Base-by-base conservation (phyloP, 176 grass and related monocot species). In the Leersia perrieri region DNA sequence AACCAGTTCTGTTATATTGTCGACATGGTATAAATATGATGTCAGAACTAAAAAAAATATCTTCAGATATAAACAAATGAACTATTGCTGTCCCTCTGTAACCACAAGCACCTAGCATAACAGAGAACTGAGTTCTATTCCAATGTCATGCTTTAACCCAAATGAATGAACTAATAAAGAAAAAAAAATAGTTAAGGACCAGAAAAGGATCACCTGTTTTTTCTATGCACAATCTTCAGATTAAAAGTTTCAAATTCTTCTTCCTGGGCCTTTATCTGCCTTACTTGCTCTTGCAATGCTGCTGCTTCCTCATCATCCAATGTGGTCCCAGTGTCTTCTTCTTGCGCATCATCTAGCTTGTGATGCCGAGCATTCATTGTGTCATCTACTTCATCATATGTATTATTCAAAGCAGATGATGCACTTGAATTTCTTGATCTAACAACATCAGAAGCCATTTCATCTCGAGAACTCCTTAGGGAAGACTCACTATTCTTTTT, bases 241-340 rank as follows among this genome's bases (percentile, higher is more conserved):
- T 95, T 89, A 76, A 99, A 99, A 28, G 87, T 99, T 83, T 99
- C 93, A 84, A 99, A 99, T 66, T 99, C 97, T 75, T 99, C 97
- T 73, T 95, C 97, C 75, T 99, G 97, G 10, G 80, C 84, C 75
- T 91, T 99, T 85, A 99, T 95, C 82, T 99, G 97, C 76, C 90
- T 95, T 49, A 99, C 76, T 90, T 99, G 97, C 81, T 99, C 93
- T 86, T 99, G 97, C 87, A 99, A 91, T 71, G 89, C 97, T 45
- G 91, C 90, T 68, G 84, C 84, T 93, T 99, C 97, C 82, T 99
- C 97, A 70, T 95, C 90, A 79, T 99, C 97, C 39, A 99, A 86
- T 12, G 87, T 89, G 78, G 89, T 89, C 49, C 70, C 89, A 29
- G 87, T 81, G 33, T 94, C 88, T 58, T 95, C 96, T 86, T 95